A percentile compares a stretch with the other conserved stretches of the same genome.
Conservation (phyloP, 306 rosid species). For the Lathyrus tuberosus region DNA sequence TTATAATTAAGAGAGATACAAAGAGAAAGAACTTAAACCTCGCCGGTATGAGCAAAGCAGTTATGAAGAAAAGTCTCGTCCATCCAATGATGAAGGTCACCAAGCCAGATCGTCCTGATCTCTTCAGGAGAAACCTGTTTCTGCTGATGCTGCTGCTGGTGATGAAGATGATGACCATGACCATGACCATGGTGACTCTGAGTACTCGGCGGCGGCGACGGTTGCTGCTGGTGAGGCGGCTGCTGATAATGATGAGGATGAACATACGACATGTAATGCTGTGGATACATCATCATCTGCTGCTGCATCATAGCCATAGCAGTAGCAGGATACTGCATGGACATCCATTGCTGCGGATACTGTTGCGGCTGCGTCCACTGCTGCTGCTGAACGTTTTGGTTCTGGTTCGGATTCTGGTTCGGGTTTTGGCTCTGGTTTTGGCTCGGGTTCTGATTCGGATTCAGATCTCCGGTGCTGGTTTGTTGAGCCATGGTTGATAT, state of each 20-base stretch:
- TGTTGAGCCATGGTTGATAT: slow-evolving; percentile 56
- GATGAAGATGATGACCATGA: slow-evolving; percentile 6
- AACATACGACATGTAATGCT: slow-evolving; percentile 71
- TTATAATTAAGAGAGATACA: not conserved
- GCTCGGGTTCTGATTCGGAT: slow-evolving; percentile 18
- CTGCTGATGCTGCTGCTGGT: slow-evolving; percentile 51
- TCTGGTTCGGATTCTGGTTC: slow-evolving; percentile 38
- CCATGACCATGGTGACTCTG: slow-evolving; percentile 34
- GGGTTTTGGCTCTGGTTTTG: not conserved
- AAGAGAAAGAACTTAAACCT: slow-evolving; percentile 44
- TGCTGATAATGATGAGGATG: slow-evolving; percentile 54
- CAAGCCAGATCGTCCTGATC: slow-evolving; percentile 92
- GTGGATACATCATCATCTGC: slow-evolving; percentile 96
- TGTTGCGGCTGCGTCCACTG: slow-evolving; percentile 53
- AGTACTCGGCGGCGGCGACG: slow-evolving; percentile 31
- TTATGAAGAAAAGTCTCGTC: slow-evolving; percentile 75
- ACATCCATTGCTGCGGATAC: slow-evolving; percentile 86
- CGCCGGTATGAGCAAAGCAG: slow-evolving; percentile 83
- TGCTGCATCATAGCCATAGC: slow-evolving; percentile 99
- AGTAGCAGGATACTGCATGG: slow-evolving; percentile 89
- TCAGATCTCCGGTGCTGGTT: slow-evolving; percentile 64
- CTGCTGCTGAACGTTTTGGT: slow-evolving; percentile 3
- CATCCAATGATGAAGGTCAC: slow-evolving; percentile 95
- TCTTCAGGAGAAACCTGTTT: slow-evolving; percentile 62
- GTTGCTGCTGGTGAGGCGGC: slow-evolving; percentile 47